These are phyloP conservation scores for Chaetomiaceae sp. DNA, from an alignment of 2,329 filamentous ascomycete species.

Conservation along the genomic window DNA sequence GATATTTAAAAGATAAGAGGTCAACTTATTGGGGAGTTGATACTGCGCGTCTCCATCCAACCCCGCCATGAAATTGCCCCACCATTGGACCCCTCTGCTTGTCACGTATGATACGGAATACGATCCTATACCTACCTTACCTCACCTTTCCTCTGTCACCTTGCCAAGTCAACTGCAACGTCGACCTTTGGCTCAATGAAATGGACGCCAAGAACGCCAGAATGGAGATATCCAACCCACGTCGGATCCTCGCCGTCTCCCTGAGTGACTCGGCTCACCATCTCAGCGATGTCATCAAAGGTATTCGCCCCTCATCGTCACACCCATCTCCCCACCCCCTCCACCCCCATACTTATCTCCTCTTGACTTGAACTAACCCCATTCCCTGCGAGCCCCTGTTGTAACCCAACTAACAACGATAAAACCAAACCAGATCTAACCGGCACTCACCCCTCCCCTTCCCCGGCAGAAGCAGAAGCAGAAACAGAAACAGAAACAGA, in stretches of 20 bases:
- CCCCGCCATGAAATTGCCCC: no score
- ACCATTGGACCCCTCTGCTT: no score
- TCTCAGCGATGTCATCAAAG: slow-evolving; percentile 50
- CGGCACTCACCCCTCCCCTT: slow-evolving; percentile 17
- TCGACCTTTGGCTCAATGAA: no score
- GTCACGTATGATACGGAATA: no score
- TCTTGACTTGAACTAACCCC: neutral
- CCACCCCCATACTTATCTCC: neutral
- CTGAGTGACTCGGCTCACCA: slow-evolving; percentile 43
- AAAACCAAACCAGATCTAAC: slow-evolving; percentile 30
- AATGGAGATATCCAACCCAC: slow-evolving; percentile 45
- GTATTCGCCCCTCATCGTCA: slow-evolving; percentile 33
- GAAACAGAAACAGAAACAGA: slow-evolving; percentile 20
- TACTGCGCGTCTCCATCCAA: no score
- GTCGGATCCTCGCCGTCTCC: slow-evolving; percentile 56
- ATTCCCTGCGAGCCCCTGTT: neutral
- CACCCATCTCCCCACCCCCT: neutral
- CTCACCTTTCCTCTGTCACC: no score
- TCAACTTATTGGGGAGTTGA: no score
- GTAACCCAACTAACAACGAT: slow-evolving; percentile 4
- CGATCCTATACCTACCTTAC: no score
- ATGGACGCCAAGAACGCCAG: neutral
- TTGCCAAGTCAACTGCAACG: no score
- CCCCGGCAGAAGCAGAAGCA: neutral
- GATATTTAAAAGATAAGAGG: no score